These are phyloP conservation scores for Verticillium zaregamsianum DNA, from an alignment of 2,329 filamentous ascomycete species.

Conservation along the genomic window DNA sequence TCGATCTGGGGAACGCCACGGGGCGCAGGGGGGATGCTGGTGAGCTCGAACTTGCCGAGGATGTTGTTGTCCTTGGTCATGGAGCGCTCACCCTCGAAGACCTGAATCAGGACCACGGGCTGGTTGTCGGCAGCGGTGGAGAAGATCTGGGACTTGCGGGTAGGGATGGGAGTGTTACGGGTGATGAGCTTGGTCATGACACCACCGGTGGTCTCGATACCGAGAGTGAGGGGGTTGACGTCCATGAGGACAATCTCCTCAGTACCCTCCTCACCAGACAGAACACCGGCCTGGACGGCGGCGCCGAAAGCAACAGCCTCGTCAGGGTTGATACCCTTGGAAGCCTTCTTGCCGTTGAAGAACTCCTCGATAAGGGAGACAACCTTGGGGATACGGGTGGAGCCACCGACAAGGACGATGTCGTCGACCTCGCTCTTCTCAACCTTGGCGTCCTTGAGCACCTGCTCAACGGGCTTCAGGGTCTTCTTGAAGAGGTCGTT, in stretches of 20 bases:
- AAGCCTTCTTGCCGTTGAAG: slow-evolving; percentile 93
- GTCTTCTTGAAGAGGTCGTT: slow-evolving; percentile 99
- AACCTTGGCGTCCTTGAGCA: slow-evolving; percentile 95
- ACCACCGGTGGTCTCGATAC: slow-evolving; percentile 96
- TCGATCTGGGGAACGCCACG: slow-evolving; percentile 98
- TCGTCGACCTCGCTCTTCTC: slow-evolving; percentile 95
- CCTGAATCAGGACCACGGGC: slow-evolving; percentile 90
- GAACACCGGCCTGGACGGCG: slow-evolving; percentile 92
- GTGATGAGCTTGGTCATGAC: slow-evolving; percentile 97
- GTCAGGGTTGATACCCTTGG: slow-evolving; percentile 99
- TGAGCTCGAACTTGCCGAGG: slow-evolving; percentile 97
- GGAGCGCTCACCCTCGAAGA: slow-evolving; percentile 88
- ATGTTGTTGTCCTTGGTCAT: slow-evolving; percentile 97
- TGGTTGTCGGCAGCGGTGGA: slow-evolving; percentile 96
- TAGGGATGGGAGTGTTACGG: slow-evolving; percentile 91
- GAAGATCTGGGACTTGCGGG: slow-evolving; percentile 97
- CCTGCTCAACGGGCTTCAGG: slow-evolving; percentile 96
- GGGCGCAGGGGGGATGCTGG: slow-evolving; percentile 88
- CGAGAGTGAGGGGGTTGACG: slow-evolving; percentile 91
- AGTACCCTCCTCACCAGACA: slow-evolving; percentile 82
- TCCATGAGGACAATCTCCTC: slow-evolving; percentile 89
- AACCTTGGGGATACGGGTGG: slow-evolving; percentile 98
- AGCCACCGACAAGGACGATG: slow-evolving; percentile 97
- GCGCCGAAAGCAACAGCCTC: slow-evolving; percentile 98
- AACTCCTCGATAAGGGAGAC: slow-evolving; percentile 91